phyloP scores from a whole-genome alignment of 1,284 basidiomycete genomes.

The Mycosarcoma maydis region DNA sequence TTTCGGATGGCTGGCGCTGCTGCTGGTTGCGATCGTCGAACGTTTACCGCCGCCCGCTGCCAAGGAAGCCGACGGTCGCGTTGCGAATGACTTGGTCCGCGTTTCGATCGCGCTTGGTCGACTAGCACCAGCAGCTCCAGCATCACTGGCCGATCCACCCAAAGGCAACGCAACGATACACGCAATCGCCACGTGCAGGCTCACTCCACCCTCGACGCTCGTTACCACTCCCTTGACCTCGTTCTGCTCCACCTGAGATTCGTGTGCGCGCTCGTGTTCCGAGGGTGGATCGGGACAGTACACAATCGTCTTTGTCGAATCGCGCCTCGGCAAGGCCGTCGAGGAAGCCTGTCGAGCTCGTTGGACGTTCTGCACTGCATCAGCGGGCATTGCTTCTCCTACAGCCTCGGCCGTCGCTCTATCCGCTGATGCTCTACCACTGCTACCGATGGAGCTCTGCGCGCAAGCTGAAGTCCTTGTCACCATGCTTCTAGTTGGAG shows the following conservation, averaged over 20 bases:
- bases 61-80: too few species aligned
- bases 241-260: neutral
- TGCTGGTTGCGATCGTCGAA: neutral
- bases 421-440: neutral
- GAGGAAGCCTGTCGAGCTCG: conserved; percentile 2
- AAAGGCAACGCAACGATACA: conserved; percentile 41
- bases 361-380: conserved; percentile 11
- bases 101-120: too few species aligned
- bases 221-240: too few species aligned
- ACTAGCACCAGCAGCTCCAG: neutral
- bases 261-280: too few species aligned
- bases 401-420: too few species aligned
- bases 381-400: conserved; percentile 14
- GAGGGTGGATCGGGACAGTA: neutral
- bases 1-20: neutral
- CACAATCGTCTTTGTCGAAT: conserved; percentile 15
- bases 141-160: neutral
- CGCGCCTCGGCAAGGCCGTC: conserved; percentile 1
- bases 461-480: neutral
- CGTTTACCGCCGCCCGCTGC: too few species aligned
- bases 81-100: too few species aligned
- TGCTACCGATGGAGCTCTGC: neutral
- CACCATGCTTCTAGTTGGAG: conserved; percentile 3
- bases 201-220: conserved; percentile 3
- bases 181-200: conserved; percentile 31